Conservation (phyloP, 345 rosid genomes). For the Eutrema yunnanense region DNA sequence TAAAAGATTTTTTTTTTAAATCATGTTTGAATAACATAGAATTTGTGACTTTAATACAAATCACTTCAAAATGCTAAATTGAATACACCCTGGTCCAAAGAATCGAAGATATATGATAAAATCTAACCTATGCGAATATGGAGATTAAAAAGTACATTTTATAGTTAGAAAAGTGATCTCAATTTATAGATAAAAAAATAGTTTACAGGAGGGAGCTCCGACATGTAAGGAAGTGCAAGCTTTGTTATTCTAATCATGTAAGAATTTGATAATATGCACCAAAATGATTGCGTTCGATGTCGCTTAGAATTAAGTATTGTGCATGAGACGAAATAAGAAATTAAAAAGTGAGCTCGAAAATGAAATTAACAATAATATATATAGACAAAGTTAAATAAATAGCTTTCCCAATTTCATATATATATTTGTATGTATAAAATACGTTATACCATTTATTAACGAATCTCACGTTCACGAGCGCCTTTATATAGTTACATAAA, state of each 20-base stretch:
- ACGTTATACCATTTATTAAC: neutral
- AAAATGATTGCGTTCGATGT: slow-evolving; percentile 27
- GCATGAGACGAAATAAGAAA: slow-evolving; percentile 1
- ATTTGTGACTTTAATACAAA: no score
- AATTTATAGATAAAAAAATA: neutral
- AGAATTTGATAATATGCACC: slow-evolving; percentile 18
- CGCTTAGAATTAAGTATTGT: slow-evolving; percentile 7
- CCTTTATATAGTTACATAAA: slow-evolving; percentile 1
- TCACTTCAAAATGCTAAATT: no score
- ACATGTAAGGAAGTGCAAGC: slow-evolving; percentile 24
- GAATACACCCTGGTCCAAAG: no score
- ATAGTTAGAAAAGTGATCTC: slow-evolving; percentile 2
- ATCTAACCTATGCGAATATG: neutral
- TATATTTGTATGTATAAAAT: neutral
- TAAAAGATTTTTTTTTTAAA: no score
- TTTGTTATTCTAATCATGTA: slow-evolving; percentile 23
- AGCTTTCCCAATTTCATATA: slow-evolving; percentile 5
- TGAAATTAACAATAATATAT: neutral
- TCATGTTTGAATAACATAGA: no score
- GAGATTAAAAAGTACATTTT: neutral
- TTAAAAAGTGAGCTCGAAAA: slow-evolving; percentile 3
- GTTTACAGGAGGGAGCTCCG: slow-evolving; percentile 13
- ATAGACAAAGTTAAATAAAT: neutral
- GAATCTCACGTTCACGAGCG: slow-evolving; percentile 15
- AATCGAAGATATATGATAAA: neutral